Percentiles rank a stretch among this genome's conserved stretches.
Evolutionary conservation across 2,329 filamentous ascomycete genomes (phyloP).

Genomic region (Neofusicoccum ribis): DNA sequence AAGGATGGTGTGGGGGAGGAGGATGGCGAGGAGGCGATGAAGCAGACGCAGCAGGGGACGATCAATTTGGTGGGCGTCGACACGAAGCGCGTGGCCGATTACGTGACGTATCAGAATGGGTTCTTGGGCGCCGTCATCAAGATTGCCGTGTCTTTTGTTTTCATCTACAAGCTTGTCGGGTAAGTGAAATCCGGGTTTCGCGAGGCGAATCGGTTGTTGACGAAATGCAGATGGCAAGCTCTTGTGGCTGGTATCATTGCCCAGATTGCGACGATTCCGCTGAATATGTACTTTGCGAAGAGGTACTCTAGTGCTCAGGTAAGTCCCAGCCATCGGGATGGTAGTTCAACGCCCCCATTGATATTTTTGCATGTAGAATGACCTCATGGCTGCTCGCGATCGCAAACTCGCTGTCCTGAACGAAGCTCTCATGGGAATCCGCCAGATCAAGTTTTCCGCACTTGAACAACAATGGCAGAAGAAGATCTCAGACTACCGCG

Average conservation of each 20-base stretch:
- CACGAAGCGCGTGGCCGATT: conserved; percentile 67
- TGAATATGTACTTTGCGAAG: conserved; percentile 68
- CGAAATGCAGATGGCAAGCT: conserved; percentile 55
- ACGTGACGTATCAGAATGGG: conserved; percentile 65
- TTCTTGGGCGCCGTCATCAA: conserved; percentile 65
- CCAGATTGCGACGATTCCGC: conserved; percentile 64
- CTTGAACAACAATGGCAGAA: conserved; percentile 73
- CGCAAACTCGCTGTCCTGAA: conserved; percentile 74
- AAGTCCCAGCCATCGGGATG: neutral
- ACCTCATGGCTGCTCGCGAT: conserved; percentile 74
- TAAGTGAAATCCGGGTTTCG: neutral
- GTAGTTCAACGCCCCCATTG: neutral
- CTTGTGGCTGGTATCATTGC: conserved; percentile 65
- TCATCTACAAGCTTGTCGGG: conserved; percentile 69
- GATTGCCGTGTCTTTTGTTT: conserved; percentile 64
- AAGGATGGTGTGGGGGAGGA: conserved; percentile 39
- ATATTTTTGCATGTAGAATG: conserved; percentile 47
- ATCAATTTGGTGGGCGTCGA: conserved; percentile 81
- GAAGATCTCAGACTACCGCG: conserved; percentile 65
- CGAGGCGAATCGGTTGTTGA: neutral
- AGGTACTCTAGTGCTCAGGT: conserved; percentile 59
- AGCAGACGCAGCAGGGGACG: conserved; percentile 67
- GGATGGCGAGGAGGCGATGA: conserved; percentile 49
- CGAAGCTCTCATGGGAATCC: conserved; percentile 75
- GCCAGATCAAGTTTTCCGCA: conserved; percentile 83